Conservation (phyloP, 305 asterid genomes). For the Fraxinus angustifolia region DNA sequence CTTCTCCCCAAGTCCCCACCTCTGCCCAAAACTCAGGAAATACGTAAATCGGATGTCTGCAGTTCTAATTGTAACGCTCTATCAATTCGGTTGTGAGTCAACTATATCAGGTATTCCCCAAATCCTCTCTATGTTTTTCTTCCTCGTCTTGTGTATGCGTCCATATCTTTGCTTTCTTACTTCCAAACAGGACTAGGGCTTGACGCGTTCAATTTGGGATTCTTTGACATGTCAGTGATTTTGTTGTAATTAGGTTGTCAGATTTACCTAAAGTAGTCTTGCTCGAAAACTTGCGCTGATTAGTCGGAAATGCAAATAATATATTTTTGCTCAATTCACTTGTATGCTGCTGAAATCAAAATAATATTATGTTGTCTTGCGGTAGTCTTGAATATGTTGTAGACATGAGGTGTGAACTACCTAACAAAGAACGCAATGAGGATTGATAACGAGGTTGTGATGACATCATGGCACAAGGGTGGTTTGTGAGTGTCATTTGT, state of each 20-base stretch:
- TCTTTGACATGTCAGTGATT: not conserved
- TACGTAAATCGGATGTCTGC: not conserved
- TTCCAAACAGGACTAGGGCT: not conserved
- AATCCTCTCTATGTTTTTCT: not conserved
- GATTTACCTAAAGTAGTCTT: not conserved
- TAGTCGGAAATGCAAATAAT: not conserved
- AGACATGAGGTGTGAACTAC: not conserved
- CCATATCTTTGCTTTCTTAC: not conserved
- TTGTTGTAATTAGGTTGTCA: not conserved
- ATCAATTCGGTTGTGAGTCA: not conserved
- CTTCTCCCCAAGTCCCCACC: no score
- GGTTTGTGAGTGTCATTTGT: not conserved
- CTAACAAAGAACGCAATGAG: not conserved
- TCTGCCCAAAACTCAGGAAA: no score
- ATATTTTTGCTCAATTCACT: not conserved
- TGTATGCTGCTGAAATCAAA: not conserved
- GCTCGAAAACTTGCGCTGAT: not conserved
- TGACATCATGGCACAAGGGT: not conserved
- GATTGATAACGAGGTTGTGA: not conserved
- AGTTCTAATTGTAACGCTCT: not conserved
- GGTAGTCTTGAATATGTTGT: not conserved
- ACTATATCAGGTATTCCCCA: not conserved
- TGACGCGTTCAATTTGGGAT: not conserved
- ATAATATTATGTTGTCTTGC: not conserved
- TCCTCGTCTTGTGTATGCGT: not conserved